These are phyloP conservation scores for Podospora pseudocomata DNA, from an alignment of 495 filamentous ascomycete genomes.

Conservation along the genomic window DNA sequence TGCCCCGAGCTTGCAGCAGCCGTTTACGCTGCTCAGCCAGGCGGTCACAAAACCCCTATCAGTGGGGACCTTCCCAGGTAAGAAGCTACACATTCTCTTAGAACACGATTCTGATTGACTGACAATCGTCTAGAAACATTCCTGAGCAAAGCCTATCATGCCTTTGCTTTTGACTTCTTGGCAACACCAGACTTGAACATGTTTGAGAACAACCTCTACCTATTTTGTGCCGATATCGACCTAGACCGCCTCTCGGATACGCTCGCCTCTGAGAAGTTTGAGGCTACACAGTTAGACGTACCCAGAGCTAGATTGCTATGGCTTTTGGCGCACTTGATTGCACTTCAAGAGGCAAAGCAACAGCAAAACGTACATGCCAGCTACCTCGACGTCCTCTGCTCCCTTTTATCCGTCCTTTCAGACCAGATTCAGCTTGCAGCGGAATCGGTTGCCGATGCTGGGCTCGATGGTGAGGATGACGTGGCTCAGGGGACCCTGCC, in stretches of 20 bases:
- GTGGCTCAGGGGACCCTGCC: conserved; percentile 22
- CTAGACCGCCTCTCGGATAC: conserved; percentile 29
- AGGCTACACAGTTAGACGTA: conserved; percentile 19
- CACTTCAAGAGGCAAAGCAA: conserved; percentile 54
- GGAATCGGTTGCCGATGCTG: conserved; percentile 20
- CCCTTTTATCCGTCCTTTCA: conserved; percentile 23
- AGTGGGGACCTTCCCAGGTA: not conserved
- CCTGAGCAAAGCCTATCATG: conserved; percentile 30
- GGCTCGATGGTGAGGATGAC: conserved; percentile 8
- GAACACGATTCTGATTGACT: not conserved
- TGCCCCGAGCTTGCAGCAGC: not conserved
- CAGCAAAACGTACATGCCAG: conserved; percentile 20
- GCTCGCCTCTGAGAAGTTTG: conserved; percentile 8
- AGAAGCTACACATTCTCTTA: not conserved
- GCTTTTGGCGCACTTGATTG: conserved; percentile 79
- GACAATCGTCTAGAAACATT: conserved; percentile 13
- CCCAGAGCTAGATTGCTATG: conserved; percentile 53
- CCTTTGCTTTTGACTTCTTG: conserved; percentile 39
- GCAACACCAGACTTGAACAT: conserved; percentile 25
- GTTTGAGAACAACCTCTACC: conserved; percentile 21
- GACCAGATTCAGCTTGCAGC: not conserved
- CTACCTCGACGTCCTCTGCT: conserved; percentile 26
- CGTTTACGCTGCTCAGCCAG: not conserved
- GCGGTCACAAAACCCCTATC: conserved; percentile 1
- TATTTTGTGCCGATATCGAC: conserved; percentile 24